Evolutionary conservation across 2,329 filamentous ascomycete genomes (phyloP), one percentile per base, ranked within the genome.

Genomic region (Sporothrix sp.): DNA sequence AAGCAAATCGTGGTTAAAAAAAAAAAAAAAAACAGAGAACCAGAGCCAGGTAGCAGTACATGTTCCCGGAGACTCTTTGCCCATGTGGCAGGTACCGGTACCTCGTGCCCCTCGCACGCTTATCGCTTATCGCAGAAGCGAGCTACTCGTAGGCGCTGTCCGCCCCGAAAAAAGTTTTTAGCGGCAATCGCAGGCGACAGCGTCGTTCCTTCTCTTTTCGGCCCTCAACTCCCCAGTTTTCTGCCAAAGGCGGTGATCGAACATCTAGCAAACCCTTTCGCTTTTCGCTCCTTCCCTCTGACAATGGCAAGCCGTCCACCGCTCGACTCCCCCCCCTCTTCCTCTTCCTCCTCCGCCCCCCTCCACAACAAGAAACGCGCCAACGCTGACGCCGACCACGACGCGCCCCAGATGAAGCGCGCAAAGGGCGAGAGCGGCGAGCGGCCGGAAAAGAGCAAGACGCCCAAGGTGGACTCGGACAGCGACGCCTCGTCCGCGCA

Each of bases 381-480:
- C 33, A 44, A 48, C 48, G 27, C 46, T 21, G 35, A 50, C 14
- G 11, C 40, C 46, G 68, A 68, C 21, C 50, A 61, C 42, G 66
- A 60, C 20, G 55, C 52, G 16, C 60, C 62, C 21, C 60, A 61
- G 28, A 60, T 60, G 44, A 66, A 66, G 58, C 59, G 64, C 21
- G 52, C 58, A 36, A 66, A 61, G 55, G 51, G 49, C 10, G 53
- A 56, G 20, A 42, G 45, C 42, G 53, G 46, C 48, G 53, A 56
- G 36, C 46, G 33, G 33, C 32, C 42, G n/a, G 48, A 50, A 38
- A 43, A 32, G 47, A 51, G 47, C n/a, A 54, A 53, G 51, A 39
- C 37, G 37, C 18, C 16, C 30, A 53, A 50, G 39, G 37, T 40
- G 36, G 55, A 51, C 3, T 42, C 37, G 6, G 48, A 52, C 35